A percentile compares a stretch with the other conserved stretches of the same genome.
These are phyloP conservation scores for Geosmithia flava DNA, from an alignment of 2,329 filamentous ascomycete genomes.

Conservation along the genomic window DNA sequence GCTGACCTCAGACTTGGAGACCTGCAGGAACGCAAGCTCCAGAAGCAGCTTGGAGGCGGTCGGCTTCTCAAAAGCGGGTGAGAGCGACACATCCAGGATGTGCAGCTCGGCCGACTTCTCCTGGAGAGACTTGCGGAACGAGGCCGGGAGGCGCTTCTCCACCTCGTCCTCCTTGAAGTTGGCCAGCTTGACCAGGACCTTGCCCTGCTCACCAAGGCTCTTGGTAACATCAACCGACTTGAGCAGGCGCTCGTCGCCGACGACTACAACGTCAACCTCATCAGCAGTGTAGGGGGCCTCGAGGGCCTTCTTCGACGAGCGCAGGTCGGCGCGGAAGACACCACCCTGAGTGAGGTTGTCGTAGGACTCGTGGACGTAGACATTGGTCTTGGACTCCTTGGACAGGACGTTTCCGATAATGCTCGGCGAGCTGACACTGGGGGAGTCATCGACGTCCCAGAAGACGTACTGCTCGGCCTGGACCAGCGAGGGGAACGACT, in stretches of 20 bases:
- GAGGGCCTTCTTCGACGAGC: constrained; percentile 69
- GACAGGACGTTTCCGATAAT: constrained; percentile 49
- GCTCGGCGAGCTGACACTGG: constrained; percentile 50
- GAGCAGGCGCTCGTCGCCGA: constrained; percentile 71
- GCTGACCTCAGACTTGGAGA: constrained; percentile 57
- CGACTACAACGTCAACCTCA: constrained; percentile 64
- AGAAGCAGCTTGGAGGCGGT: constrained; percentile 55
- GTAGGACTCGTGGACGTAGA: constrained; percentile 49
- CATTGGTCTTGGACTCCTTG: constrained; percentile 56
- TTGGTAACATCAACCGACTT: constrained; percentile 64
- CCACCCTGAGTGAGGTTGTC: constrained; percentile 64
- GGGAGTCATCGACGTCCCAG: constrained; percentile 78
- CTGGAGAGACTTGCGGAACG: constrained; percentile 59
- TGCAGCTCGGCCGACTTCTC: constrained; percentile 61
- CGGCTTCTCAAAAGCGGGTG: constrained; percentile 52
- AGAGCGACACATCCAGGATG: constrained; percentile 59
- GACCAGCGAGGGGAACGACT: constrained; percentile 28
- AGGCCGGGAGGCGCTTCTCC: constrained; percentile 69
- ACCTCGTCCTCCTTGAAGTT: constrained; percentile 78
- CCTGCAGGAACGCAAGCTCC: constrained; percentile 72
- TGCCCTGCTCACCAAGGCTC: constrained; percentile 57
- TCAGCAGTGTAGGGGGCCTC: constrained; percentile 75
- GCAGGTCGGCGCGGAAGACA: constrained; percentile 70
- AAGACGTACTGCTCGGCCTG: constrained; percentile 77
- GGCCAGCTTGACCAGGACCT: constrained; percentile 63